Evolutionary conservation across 1,284 basidiomycete species (phyloP).

Genomic region (Ceratobasidium sp.): DNA sequence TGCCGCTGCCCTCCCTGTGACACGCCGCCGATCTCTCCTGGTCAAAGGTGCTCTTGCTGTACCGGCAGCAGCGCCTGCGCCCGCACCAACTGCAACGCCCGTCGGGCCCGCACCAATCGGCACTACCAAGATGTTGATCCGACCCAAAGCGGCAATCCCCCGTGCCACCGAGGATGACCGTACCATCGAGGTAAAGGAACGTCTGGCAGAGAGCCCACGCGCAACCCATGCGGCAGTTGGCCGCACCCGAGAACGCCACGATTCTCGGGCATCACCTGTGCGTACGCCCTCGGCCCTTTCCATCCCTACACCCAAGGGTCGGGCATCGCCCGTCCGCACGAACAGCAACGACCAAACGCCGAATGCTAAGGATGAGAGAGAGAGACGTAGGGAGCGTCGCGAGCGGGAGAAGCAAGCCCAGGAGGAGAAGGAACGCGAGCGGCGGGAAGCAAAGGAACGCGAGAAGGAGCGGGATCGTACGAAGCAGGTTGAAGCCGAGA

Average conservation of each 20-base stretch:
- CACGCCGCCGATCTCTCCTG: constrained; percentile 35
- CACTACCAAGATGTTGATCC: constrained; percentile 28
- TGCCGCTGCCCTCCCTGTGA: neutral
- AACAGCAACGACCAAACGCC: constrained; percentile 31
- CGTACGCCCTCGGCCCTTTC: constrained; percentile 29
- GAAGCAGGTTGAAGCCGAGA: constrained; percentile 25
- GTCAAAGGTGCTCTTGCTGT: constrained; percentile 32
- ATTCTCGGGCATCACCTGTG: constrained; percentile 28
- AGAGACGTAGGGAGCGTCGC: constrained; percentile 32
- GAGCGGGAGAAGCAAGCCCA: constrained; percentile 29
- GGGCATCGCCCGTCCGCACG: constrained; percentile 26
- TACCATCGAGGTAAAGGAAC: constrained; percentile 35
- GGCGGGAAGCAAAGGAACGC: constrained; percentile 14
- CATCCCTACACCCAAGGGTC: constrained; percentile 27
- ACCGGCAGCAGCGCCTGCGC: neutral
- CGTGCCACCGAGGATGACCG: constrained; percentile 16
- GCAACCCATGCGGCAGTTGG: constrained; percentile 19
- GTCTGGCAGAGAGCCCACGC: constrained; percentile 31
- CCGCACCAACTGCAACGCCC: constrained; percentile 1
- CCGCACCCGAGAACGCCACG: constrained; percentile 23
- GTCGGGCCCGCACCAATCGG: constrained; percentile 15
- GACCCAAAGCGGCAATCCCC: constrained; percentile 27
- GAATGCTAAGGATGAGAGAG: constrained; percentile 31
- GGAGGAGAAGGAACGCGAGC: constrained; percentile 23
- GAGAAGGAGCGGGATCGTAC: constrained; percentile 35